Conservation (phyloP, 2,329 filamentous ascomycete genomes). For the Talaromyces sp. region DNA sequence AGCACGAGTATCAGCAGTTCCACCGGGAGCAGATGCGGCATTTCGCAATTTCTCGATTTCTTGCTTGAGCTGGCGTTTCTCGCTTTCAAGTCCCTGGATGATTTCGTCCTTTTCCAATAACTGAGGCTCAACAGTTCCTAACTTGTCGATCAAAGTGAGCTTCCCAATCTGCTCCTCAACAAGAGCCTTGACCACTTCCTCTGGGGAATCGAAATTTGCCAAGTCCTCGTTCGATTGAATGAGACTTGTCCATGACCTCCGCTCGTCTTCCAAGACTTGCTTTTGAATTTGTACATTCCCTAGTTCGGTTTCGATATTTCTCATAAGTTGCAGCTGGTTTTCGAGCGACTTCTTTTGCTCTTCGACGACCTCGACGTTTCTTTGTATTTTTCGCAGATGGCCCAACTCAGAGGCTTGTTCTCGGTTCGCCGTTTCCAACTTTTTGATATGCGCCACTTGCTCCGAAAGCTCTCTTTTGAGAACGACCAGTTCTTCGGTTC, state of each 20-base stretch:
- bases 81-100: conserved; percentile 65
- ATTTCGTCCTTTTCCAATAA: conserved; percentile 69
- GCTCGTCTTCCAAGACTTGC: conserved; percentile 83
- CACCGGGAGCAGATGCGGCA: conserved; percentile 32
- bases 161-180: conserved; percentile 76
- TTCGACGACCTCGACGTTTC: conserved; percentile 87
- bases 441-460: conserved; percentile 85
- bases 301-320: conserved; percentile 68
- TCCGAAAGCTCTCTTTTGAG: conserved; percentile 85
- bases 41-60: conserved; percentile 68
- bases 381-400: conserved; percentile 72
- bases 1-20: conserved; percentile 57
- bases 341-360: conserved; percentile 87
- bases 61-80: conserved; percentile 58
- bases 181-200: conserved; percentile 77
- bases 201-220: conserved; percentile 78
- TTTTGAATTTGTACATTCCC: conserved; percentile 75
- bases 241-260: conserved; percentile 78
- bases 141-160: conserved; percentile 70
- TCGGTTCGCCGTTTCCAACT: conserved; percentile 71
- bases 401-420: conserved; percentile 76
- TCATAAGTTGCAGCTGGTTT: conserved; percentile 68
- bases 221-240: conserved; percentile 63
- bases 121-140: conserved; percentile 76
- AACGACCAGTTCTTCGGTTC: conserved; percentile 76